Base-by-base conservation (phyloP, 2,329 filamentous ascomycete species). In the Aspergillus phoenicis region DNA sequence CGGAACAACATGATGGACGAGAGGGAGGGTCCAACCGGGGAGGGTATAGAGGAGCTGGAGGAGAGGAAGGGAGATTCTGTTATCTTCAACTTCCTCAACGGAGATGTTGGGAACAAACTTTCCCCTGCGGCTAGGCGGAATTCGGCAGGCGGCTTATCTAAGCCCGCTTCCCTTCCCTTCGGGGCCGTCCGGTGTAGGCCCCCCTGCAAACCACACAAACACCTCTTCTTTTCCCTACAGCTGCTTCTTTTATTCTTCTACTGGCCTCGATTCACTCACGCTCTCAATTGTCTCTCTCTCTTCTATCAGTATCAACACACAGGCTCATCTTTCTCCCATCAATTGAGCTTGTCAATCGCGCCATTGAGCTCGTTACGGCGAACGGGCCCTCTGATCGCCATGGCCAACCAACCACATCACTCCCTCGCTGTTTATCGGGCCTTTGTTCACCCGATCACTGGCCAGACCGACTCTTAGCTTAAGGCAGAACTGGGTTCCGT, bases 1-100 rank as follows among this genome's bases (percentile, higher is more conserved):
- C 88, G 85, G 75, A 89, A 90, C 80, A 91, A 87, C 89, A 91
- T 91, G 77, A 75, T 79, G 75, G 69, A 64, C 61, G 62, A 53
- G 58, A 52, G 54, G 62, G 52, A 62, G 64, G 60, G 64, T 65
- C 68, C 68, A 72, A 75, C 72, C 70, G 73, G 67, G 64, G 62
- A 65, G 64, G 63, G 61, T 62, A 60, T 67, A 63, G 58, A 62
- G 53, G 53, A 63, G 57, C 59, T 60, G 54, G 56, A 36, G 11
- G 57, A 64, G 62, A 48, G 51, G 45, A 47, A 61, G 54, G 45
- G 64, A 67, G 68, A 69, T 63, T 70, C 65, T 68, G 68, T 70
- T 68, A 66, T 68, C 70, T 68, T 72, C 71, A 70, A 66, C 66
- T 45, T 45, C 41, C 58, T 66, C 65, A 54, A 66, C 58, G 63